Base-by-base conservation (phyloP, 768 basidiomycete species). In the Solioccasus polychromus region DNA sequence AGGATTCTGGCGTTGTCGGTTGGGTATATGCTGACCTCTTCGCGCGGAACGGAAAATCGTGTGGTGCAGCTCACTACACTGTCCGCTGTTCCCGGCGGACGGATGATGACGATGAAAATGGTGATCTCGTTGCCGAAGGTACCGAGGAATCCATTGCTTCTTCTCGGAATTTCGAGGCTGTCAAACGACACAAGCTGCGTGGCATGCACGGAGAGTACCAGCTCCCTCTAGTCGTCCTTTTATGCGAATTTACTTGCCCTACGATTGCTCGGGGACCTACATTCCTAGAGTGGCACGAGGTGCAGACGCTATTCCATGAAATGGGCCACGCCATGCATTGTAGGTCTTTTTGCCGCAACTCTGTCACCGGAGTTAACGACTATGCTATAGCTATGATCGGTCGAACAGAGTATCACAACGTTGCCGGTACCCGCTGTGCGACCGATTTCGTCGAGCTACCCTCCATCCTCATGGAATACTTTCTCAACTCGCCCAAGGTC, bases 281-380 rank as follows among this genome's bases (percentile, higher is more conserved):
- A 0, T 67, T 85, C 39, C 69, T 99, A 18, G 82, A 85, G 45
- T 98, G 94, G 93, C 85, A 88, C 55, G 93, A 98, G 55, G 90
- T 97, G 8, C 74, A 88, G 62, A 98, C 95, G 2, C 71, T 98
- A 19, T 96, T 93, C 69, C 96, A 99, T 58, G 96, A 99, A 69
- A 96, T 98, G 92, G 96, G 96, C 1, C 96, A 99, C 68, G 96
- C 96, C 10, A 92, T 99, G 80, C 96, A 99, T 63, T 99, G 96
- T 97, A 59, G 75, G 92, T 75, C 14, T n/a, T 11, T 32, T 53
- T 14, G 17, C 44, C 30, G 17, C 22, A 24, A 22, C 34, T 36
- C 41, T 18, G 44, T 26, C 51, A 35, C 15, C 24, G 42, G 28
- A n/a, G 35, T 26, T 45, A 5, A 47, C 39, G 49, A 29, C 45